Evolutionary conservation across 2,329 filamentous ascomycete species (phyloP).

Genomic region (Exophiala calicioides): DNA sequence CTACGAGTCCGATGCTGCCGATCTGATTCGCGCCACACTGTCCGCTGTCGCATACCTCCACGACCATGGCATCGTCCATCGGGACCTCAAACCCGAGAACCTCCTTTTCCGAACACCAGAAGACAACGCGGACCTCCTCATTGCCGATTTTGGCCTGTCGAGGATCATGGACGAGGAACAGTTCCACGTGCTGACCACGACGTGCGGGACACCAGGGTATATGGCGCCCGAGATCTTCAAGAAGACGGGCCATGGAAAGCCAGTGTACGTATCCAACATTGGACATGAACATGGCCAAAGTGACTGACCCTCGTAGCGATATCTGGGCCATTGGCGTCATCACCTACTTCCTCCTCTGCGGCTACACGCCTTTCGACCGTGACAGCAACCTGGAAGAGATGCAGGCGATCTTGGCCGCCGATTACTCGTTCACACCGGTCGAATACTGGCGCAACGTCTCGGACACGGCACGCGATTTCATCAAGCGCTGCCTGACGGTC

Average conservation of each 20-base stretch:
- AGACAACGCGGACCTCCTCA: conserved; percentile 94
- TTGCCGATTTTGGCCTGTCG: conserved; percentile 93
- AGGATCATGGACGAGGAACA: conserved; percentile 99
- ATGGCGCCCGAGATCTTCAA: conserved; percentile 99
- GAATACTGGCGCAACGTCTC: conserved; percentile 98
- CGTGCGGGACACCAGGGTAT: conserved; percentile 95
- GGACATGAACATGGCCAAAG: not conserved
- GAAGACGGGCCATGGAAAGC: conserved; percentile 96
- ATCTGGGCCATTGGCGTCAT: conserved; percentile 98
- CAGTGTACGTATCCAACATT: conserved; percentile 70
- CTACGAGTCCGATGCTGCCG: conserved; percentile 94
- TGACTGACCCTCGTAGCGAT: conserved; percentile 56
- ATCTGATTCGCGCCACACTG: conserved; percentile 89
- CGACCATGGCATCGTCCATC: conserved; percentile 97
- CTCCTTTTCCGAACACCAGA: conserved; percentile 94
- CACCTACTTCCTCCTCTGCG: conserved; percentile 96
- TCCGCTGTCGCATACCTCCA: conserved; percentile 98
- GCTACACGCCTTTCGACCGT: conserved; percentile 96
- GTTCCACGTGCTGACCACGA: conserved; percentile 96
- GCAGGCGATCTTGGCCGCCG: conserved; percentile 95
- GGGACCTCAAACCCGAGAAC: conserved; percentile 97
- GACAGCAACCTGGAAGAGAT: conserved; percentile 98
- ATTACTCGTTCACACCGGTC: conserved; percentile 90
- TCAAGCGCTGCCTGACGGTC: conserved; percentile 85
- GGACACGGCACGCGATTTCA: conserved; percentile 82